Percentiles rank a stretch among this genome's conserved stretches.
Evolutionary conservation across 2,329 filamentous ascomycete genomes (phyloP).

Genomic region (Colletotrichum cuscutae): DNA sequence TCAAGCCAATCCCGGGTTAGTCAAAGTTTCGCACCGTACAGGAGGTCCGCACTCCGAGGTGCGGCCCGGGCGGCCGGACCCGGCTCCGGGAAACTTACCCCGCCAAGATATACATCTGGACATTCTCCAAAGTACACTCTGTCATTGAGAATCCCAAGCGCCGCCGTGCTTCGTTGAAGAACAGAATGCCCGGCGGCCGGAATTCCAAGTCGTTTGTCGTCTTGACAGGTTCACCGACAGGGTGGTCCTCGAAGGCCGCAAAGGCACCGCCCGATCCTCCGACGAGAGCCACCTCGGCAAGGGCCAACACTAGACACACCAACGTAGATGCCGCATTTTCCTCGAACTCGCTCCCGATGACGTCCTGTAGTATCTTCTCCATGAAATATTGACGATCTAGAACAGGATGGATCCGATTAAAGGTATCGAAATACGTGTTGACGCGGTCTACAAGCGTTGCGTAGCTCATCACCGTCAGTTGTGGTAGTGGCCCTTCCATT

Average conservation of each 20-base stretch:
- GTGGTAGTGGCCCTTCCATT: neutral
- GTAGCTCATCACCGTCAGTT: conserved; percentile 49
- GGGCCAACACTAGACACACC: conserved; percentile 65
- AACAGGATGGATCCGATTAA: conserved; percentile 68
- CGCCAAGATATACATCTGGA: conserved; percentile 67
- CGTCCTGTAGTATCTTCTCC: conserved; percentile 54
- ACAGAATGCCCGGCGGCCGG: conserved; percentile 64
- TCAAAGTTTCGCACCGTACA: neutral
- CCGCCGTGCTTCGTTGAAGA: conserved; percentile 71
- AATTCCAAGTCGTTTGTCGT: conserved; percentile 48
- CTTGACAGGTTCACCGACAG: conserved; percentile 27
- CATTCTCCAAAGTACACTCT: conserved; percentile 66
- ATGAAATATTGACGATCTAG: conserved; percentile 67
- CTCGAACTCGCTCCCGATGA: conserved; percentile 60
- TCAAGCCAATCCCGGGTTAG: neutral
- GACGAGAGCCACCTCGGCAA: conserved; percentile 68
- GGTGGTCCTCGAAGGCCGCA: conserved; percentile 35
- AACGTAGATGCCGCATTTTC: conserved; percentile 62
- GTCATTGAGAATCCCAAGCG: conserved; percentile 67
- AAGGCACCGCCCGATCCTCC: conserved; percentile 59
- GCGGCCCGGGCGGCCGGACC: neutral
- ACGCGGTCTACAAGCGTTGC: conserved; percentile 61
- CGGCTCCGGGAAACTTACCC: conserved; percentile 51
- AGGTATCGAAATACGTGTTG: conserved; percentile 68
- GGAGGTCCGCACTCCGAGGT: neutral